Conservation (phyloP, 2,329 filamentous ascomycete genomes). For the Phialocephala sp. region DNA sequence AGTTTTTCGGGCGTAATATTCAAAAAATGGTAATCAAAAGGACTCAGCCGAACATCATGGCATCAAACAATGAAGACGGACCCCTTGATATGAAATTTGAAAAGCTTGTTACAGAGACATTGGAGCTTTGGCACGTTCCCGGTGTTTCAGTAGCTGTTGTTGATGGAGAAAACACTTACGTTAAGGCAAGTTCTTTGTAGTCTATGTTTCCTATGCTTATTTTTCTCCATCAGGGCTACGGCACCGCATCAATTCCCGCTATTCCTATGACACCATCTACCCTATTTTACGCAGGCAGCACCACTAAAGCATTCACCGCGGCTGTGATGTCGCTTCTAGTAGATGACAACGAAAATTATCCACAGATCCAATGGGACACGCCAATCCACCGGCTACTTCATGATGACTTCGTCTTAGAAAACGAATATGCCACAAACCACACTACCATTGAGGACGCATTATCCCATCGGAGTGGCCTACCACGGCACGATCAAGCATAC, state of each 20-base stretch:
- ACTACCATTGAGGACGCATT: slow-evolving; percentile 61
- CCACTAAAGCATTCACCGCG: slow-evolving; percentile 60
- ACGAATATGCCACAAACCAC: slow-evolving; percentile 52
- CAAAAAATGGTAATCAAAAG: background rate
- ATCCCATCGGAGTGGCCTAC: slow-evolving; percentile 57
- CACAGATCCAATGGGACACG: slow-evolving; percentile 53
- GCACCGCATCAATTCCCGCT: slow-evolving; percentile 45
- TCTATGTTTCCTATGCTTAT: background rate
- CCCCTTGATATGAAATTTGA: background rate
- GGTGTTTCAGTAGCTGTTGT: slow-evolving; percentile 55
- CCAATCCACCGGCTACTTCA: slow-evolving; percentile 53
- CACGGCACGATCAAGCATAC: slow-evolving; percentile 48
- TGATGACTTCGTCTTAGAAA: slow-evolving; percentile 57
- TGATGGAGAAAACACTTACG: slow-evolving; percentile 50
- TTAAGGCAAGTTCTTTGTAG: slow-evolving; percentile 43
- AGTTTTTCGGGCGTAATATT: background rate
- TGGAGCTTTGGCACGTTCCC: slow-evolving; percentile 53
- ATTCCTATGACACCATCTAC: slow-evolving; percentile 52
- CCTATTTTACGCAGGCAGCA: slow-evolving; percentile 54
- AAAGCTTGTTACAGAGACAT: slow-evolving; percentile 38
- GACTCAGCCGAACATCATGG: background rate
- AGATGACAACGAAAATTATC: slow-evolving; percentile 45
- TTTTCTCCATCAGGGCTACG: slow-evolving; percentile 44
- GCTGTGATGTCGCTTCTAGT: slow-evolving; percentile 57
- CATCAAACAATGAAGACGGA: background rate